phyloP scores from a whole-genome alignment of 2,329 filamentous ascomycete species.

The Fusarium goolgardi region DNA sequence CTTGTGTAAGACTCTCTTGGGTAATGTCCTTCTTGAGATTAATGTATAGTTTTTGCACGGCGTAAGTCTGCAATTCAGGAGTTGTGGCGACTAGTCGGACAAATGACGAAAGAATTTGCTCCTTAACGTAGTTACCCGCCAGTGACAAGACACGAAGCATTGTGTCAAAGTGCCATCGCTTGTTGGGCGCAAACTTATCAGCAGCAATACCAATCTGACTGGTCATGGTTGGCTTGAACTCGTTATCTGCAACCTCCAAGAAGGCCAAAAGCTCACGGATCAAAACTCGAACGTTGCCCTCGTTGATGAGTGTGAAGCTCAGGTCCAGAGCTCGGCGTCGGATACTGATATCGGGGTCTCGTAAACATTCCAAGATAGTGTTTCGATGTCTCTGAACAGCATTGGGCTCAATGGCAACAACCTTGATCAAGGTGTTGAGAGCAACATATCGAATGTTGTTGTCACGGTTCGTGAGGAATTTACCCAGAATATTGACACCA shows the following conservation, averaged over 20 bases:
- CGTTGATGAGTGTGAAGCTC: conserved; percentile 98
- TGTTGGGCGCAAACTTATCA: conserved; percentile 95
- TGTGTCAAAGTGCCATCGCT: conserved; percentile 98
- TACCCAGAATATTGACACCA: conserved; percentile 97
- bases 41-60: conserved; percentile 92
- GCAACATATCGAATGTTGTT: conserved; percentile 99
- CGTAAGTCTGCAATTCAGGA: conserved; percentile 94
- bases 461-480: conserved; percentile 97
- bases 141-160: conserved; percentile 94
- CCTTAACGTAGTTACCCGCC: conserved; percentile 96
- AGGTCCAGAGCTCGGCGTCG: conserved; percentile 93
- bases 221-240: conserved; percentile 99
- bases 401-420: conserved; percentile 97
- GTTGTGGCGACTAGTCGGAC: conserved; percentile 95
- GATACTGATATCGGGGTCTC: conserved; percentile 98
- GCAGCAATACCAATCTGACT: conserved; percentile 97
- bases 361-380: conserved; percentile 94
- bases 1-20: conserved; percentile 92
- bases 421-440: conserved; percentile 96
- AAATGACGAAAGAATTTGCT: conserved; percentile 97
- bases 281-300: conserved; percentile 92
- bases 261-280: conserved; percentile 95
- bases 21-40: conserved; percentile 96
- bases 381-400: conserved; percentile 97
- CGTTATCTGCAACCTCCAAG: conserved; percentile 95